Conservation (phyloP, 805 yeast species). For the Grigorovia transvaalensis region DNA sequence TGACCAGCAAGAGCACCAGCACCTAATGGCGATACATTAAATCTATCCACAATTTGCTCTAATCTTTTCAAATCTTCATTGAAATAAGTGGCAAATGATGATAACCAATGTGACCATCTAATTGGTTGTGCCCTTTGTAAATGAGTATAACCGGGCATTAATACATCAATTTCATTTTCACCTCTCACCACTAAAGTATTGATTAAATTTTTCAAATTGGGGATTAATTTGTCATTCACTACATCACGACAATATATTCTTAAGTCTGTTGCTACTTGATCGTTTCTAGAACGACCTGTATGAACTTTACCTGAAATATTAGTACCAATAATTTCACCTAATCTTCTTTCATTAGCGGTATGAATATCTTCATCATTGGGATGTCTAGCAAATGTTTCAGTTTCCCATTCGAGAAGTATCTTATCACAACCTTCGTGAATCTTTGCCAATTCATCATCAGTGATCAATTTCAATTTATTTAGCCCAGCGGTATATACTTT, state of each 20-base stretch:
- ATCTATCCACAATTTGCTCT: conserved; percentile 66
- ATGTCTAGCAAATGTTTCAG: conserved; percentile 38
- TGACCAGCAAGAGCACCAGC: conserved; percentile 98
- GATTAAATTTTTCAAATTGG: conserved; percentile 52
- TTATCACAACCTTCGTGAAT: conserved; percentile 74
- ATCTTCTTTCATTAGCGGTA: conserved; percentile 95
- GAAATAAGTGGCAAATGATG: conserved; percentile 89
- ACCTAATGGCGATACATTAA: conserved; percentile 86
- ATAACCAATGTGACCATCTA: conserved; percentile 97
- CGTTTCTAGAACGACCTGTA: conserved; percentile 98
- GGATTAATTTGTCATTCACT: conserved; percentile 45
- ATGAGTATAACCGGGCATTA: conserved; percentile 99
- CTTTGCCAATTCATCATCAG: conserved; percentile 59
- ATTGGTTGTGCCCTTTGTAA: conserved; percentile 99
- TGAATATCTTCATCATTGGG: conserved; percentile 86
- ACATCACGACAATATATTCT: conserved; percentile 82
- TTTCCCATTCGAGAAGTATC: conserved; percentile 79
- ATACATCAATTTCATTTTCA: conserved; percentile 71
- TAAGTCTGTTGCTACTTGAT: conserved; percentile 99
- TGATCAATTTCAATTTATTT: conserved; percentile 64
- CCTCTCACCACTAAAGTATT: conserved; percentile 64
- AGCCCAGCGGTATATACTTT: conserved; percentile 86
- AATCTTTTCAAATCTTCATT: conserved; percentile 83
- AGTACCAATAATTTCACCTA: conserved; percentile 92
- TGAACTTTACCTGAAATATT: conserved; percentile 95